Evolutionary conservation across 73 alveolate species (phyloP).

Genomic region (Blepharisma japonicum): DNA sequence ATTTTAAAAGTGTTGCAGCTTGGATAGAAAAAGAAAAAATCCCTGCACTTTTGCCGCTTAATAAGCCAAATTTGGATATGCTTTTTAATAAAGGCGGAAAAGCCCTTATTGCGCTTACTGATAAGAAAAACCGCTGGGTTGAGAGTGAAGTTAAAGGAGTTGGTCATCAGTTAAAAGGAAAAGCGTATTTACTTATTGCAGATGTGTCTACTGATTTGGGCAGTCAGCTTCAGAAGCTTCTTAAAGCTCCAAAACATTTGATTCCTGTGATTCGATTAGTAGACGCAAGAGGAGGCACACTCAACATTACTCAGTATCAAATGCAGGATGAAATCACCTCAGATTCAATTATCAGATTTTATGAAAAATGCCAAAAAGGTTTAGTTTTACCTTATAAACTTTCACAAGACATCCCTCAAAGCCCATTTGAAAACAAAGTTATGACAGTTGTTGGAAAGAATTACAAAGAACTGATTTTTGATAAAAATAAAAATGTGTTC

Average conservation of each 20-base stretch:
- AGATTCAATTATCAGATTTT: background rate
- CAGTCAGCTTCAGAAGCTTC: background rate
- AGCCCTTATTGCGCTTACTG: background rate
- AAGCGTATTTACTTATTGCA: background rate
- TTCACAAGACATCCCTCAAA: slow-evolving; percentile 17
- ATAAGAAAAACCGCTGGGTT: background rate
- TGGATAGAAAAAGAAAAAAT: background rate
- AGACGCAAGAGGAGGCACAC: background rate
- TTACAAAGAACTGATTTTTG: background rate
- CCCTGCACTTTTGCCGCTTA: background rate
- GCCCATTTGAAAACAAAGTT: background rate
- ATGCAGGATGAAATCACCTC: background rate
- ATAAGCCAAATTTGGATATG: background rate
- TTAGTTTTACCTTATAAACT: background rate
- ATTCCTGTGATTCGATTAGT: background rate
- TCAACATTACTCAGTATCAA: background rate
- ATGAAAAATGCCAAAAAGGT: background rate
- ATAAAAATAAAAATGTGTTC: background rate
- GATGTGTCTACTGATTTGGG: slow-evolving; percentile 5
- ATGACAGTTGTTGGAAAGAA: background rate
- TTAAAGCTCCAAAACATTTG: background rate
- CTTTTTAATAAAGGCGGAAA: slow-evolving; percentile 19
- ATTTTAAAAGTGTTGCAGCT: background rate
- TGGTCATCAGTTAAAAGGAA: background rate
- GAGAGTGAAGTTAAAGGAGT: background rate